Percentiles rank a stretch among this genome's conserved stretches.
phyloP scores from a whole-genome alignment of 2,329 filamentous ascomycete species.

The Teratosphaeria pseudoeucalypti region DNA sequence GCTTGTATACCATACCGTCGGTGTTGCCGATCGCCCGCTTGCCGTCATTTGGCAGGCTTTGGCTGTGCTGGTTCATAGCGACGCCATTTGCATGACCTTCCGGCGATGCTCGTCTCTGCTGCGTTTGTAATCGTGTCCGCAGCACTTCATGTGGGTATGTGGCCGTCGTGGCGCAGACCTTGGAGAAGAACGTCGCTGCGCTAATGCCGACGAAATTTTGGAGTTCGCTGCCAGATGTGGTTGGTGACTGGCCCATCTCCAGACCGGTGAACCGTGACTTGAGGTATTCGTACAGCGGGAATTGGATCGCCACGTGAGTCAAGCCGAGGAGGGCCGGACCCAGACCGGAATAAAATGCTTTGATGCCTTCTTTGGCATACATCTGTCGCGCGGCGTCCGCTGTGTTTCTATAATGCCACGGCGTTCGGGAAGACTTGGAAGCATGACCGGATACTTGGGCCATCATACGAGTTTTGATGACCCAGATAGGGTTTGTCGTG shows the following conservation, averaged over 20 bases:
- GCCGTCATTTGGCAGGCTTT: slow-evolving; percentile 24
- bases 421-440: slow-evolving; percentile 48
- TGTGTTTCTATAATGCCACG: slow-evolving; percentile 86
- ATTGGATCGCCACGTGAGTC: slow-evolving; percentile 93
- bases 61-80: slow-evolving; percentile 29
- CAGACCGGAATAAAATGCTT: slow-evolving; percentile 90
- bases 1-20: slow-evolving; percentile 44
- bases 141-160: slow-evolving; percentile 98
- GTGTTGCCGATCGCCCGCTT: slow-evolving; percentile 30
- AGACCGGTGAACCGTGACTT: slow-evolving; percentile 84
- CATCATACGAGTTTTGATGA: slow-evolving; percentile 97
- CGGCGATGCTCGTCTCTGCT: slow-evolving; percentile 56
- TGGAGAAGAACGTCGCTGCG: slow-evolving; percentile 82
- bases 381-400: slow-evolving; percentile 90
- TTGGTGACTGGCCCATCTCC: slow-evolving; percentile 65
- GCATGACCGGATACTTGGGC: slow-evolving; percentile 63
- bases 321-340: slow-evolving; percentile 85
- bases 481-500: slow-evolving; percentile 96
- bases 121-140: slow-evolving; percentile 84
- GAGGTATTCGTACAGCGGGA: slow-evolving; percentile 88
- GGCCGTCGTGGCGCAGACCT: slow-evolving; percentile 84
- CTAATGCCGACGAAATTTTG: slow-evolving; percentile 75
- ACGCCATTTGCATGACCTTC: slow-evolving; percentile 39
- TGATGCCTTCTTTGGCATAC: slow-evolving; percentile 80
- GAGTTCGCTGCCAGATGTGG: slow-evolving; percentile 37